phyloP scores from a whole-genome alignment of 306 rosid genomes.

The Vigna trinervia region DNA sequence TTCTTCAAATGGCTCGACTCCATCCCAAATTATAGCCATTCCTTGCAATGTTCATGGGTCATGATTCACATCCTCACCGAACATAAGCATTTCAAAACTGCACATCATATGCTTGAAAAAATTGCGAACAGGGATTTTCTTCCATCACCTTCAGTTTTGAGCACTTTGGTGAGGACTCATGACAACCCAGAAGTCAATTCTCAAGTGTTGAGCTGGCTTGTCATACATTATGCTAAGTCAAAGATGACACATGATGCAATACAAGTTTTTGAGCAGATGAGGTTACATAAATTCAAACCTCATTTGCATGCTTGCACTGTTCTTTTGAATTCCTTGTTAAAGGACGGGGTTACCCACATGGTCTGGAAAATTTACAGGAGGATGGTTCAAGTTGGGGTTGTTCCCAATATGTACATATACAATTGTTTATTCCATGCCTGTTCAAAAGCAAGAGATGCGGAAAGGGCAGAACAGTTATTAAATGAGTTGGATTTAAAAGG shows the following conservation, averaged over 20 bases:
- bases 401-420: conserved; percentile 69
- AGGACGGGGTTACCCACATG: conserved; percentile 65
- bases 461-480: conserved; percentile 66
- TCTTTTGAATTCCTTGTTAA: conserved; percentile 75
- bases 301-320: conserved; percentile 87
- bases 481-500: conserved; percentile 76
- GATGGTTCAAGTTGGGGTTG: conserved; percentile 63
- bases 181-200: conserved; percentile 69
- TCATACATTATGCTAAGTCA: conserved; percentile 63
- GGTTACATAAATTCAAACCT: conserved; percentile 59
- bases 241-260: conserved; percentile 76
- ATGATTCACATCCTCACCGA: conserved; percentile 70
- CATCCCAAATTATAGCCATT: conserved; percentile 62
- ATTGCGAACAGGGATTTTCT: conserved; percentile 69
- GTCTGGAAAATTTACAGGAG: conserved; percentile 78
- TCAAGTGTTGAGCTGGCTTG: conserved; percentile 89
- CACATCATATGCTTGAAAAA: conserved; percentile 77
- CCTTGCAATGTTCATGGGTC: conserved; percentile 80
- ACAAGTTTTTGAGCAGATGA: conserved; percentile 83
- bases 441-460: conserved; percentile 74
- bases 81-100: conserved; percentile 65
- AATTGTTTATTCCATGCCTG: conserved; percentile 89
- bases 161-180: conserved; percentile 53
- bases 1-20: conserved; percentile 86
- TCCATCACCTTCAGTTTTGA: conserved; percentile 78